phyloP scores from a whole-genome alignment of 345 rosid species.

The Clarkia xantiana region DNA sequence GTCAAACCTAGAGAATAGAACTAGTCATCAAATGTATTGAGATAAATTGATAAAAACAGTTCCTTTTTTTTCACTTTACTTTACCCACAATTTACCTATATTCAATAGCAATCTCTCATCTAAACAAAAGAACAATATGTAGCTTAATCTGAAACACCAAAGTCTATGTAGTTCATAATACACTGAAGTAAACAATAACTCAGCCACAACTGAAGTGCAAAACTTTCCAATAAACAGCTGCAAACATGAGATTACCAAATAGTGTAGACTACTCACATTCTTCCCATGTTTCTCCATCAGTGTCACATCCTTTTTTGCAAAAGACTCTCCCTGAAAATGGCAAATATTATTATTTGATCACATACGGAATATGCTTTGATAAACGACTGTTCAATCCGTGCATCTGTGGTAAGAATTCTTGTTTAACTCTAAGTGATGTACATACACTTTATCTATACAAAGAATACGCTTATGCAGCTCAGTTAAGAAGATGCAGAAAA shows the following conservation, averaged over 20 bases:
- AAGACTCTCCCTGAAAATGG: constrained; percentile 82
- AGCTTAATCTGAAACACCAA: too few relatives aligned
- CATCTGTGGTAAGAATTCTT: constrained; percentile 7
- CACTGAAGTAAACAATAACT: neutral
- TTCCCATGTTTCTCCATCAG: constrained; percentile 84
- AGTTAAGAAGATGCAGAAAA: too few relatives aligned
- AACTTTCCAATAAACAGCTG: neutral
- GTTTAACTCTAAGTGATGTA: too few relatives aligned
- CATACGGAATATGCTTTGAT: neutral
- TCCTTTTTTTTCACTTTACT: too few relatives aligned
- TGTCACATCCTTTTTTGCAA: constrained; percentile 86
- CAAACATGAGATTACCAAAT: constrained; percentile 1
- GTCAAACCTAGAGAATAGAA: constrained; percentile 42
- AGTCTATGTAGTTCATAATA: too few relatives aligned
- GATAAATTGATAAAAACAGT: too few relatives aligned
- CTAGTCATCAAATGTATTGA: too few relatives aligned
- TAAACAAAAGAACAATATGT: too few relatives aligned
- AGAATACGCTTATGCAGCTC: neutral
- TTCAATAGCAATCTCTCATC: too few relatives aligned
- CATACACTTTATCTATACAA: neutral
- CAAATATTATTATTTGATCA: neutral
- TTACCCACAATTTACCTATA: too few relatives aligned
- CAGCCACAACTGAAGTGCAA: neutral
- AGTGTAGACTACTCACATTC: constrained; percentile 55
- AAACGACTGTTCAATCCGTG: neutral